Conservation (phyloP, 1,139 yeast genomes). For the Suhomyces maxii region DNA sequence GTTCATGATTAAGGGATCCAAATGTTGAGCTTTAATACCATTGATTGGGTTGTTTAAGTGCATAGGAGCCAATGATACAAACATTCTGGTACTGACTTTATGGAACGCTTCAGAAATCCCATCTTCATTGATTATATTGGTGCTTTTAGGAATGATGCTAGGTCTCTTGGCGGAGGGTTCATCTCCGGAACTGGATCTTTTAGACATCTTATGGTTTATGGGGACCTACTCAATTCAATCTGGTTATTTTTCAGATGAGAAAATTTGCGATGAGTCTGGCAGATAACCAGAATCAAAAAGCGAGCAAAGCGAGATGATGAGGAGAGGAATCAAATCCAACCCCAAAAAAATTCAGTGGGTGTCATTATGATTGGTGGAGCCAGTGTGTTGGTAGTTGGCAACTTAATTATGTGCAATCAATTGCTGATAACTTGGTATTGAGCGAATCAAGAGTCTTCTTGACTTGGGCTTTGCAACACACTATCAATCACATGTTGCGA, state of each 20-base stretch:
- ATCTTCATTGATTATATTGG: slow-evolving; percentile 35
- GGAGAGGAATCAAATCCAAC: background rate
- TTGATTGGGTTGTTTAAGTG: slow-evolving; percentile 65
- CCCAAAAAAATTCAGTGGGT: no score
- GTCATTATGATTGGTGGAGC: no score
- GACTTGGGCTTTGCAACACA: no score
- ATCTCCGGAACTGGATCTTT: slow-evolving; percentile 10
- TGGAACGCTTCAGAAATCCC: slow-evolving; percentile 67
- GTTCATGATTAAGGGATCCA: slow-evolving; percentile 86
- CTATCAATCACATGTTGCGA: no score
- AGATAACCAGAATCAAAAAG: background rate
- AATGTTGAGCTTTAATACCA: slow-evolving; percentile 83
- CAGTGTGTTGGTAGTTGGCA: no score
- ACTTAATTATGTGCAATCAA: no score
- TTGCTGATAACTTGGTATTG: no score
- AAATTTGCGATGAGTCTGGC: slow-evolving; percentile 8
- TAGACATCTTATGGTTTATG: slow-evolving; percentile 8
- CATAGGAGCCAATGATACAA: slow-evolving; percentile 84
- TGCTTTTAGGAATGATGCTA: slow-evolving; percentile 25
- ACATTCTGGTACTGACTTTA: slow-evolving; percentile 60
- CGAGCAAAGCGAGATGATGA: background rate
- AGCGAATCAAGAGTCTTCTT: no score
- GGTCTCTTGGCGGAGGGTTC: slow-evolving; percentile 19
- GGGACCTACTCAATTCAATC: background rate
- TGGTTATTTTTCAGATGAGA: slow-evolving; percentile 3